Evolutionary conservation across 176 grass and related monocot genomes (phyloP), one percentile per base, ranked within the genome.

Genomic region (Zizania latifolia): DNA sequence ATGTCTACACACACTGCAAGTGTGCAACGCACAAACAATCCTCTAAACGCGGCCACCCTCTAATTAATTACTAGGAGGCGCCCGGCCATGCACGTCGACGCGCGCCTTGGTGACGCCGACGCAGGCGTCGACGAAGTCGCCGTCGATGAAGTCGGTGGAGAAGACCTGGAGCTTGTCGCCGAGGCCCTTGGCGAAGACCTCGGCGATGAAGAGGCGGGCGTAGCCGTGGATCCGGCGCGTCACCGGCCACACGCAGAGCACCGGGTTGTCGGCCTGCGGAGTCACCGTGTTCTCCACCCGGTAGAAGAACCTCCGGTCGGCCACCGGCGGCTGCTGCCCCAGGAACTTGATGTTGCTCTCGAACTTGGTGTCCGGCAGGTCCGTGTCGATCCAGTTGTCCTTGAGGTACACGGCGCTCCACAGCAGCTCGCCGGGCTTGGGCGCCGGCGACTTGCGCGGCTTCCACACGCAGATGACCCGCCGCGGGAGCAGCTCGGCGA

Each of bases 321-420:
- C 68, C 32, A 65, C 83, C 8, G 84, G 71, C 11, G 83, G 63
- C 73, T 97, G 90, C 85, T 91, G 78, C 2, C n/a, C 71, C 11
- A 97, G 22, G 23, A 81, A 85, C 61, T 72, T 80, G 81, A 93
- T 53, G 81, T 97, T 97, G 83, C 84, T 91, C 17, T 97, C 90
- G 40, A 93, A 91, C 84, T 97, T 97, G 37, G 88, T 93, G 51
- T 87, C 81, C 3, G 94, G 94, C 74, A 97, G 75, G 75, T 97
- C 94, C 35, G 88, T 97, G 78, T 97, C 88, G 68, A 97, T 85
- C 94, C 94, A 97, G 83, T 97, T 89, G 70, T 93, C 94, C 82
- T 13, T 65, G 2, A 97, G 79, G 79, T 86, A 81, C 8, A 83
- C 80, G 0, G 22, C 80, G 58, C 89, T 85, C 94, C 94, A 97